These are phyloP conservation scores for Prunus fruticosa DNA, from an alignment of 306 rosid genomes.

Conservation along the genomic window DNA sequence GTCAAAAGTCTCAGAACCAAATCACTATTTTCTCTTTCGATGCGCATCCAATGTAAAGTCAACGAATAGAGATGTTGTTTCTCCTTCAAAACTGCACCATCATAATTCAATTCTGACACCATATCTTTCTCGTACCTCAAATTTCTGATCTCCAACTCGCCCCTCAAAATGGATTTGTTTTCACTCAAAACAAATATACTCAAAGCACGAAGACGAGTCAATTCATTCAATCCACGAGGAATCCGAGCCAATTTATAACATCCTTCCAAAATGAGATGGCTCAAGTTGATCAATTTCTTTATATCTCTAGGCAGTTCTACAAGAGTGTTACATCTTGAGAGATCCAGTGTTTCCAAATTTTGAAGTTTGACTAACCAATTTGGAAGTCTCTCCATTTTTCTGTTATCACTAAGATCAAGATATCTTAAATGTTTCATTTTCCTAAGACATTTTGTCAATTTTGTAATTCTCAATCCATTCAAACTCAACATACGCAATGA, in stretches of 20 bases:
- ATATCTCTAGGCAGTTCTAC: neutral
- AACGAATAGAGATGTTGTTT: neutral
- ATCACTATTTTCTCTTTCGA: neutral
- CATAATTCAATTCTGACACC: neutral
- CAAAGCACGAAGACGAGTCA: neutral
- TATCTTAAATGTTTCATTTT: conserved; percentile 16
- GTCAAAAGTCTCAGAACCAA: no score
- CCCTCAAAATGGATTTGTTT: neutral
- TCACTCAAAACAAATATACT: neutral
- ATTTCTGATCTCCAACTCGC: neutral
- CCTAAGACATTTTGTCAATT: neutral
- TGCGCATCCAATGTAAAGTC: neutral
- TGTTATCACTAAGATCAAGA: neutral
- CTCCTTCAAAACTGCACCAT: neutral
- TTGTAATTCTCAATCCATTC: neutral
- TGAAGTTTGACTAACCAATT: neutral
- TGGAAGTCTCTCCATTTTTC: neutral
- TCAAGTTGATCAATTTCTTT: neutral
- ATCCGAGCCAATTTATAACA: neutral
- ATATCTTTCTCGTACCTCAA: neutral
- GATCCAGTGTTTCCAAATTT: conserved; percentile 3
- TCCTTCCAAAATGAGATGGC: neutral
- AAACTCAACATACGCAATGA: conserved; percentile 26
- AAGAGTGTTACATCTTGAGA: fast-evolving
- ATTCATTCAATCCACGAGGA: conserved; percentile 1